Base-by-base conservation (phyloP, 1,284 basidiomycete genomes). In the Ceratobasidium sp. region DNA sequence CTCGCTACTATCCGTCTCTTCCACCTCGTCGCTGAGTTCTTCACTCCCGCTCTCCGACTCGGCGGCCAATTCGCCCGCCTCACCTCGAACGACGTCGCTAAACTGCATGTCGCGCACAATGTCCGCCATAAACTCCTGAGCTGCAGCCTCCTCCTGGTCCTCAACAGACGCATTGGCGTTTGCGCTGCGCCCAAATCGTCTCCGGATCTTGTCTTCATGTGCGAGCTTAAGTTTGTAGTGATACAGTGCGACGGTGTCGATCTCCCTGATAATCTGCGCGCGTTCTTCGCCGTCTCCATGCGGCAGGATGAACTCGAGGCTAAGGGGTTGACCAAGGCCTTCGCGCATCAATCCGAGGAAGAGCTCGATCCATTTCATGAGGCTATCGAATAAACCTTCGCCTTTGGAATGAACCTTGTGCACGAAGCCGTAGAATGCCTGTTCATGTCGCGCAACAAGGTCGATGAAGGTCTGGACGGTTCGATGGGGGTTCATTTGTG, bases 321-420 rank as follows among this genome's bases (percentile, higher is more conserved):
- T 91, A 77, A 96, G 82, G 2, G 86, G 85, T 53, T 85, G 81
- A 6, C 89, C 88, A 1, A 98, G 81, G 8, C 96, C 95, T 75
- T 96, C 94, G n/a, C 96, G 90, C 64, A 96, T 88, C 73, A 94
- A 88, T 51, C 91, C 92, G 75, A 99, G 85, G 83, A 98, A 98
- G 38, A 94, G 87, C 81, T 99, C 96, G 78, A 98, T 92, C 97
- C 97, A 99, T 63, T 86, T 87, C 94, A 98, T 98, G 73, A 99
- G 87, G 72, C 86, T 88, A 78, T 95, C 93, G 79, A 99, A 99
- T 11, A 99, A 85, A 5, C 91, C 92, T 77, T 96, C 92, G 51
- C 97, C 97, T 80, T 98, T 98, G 49, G 94, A 92, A 79, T 99
- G 97, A 4, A 99, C 97, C 78, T 98, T 97, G 85, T 99, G 95